Percentiles rank a stretch among this genome's conserved stretches.
These are phyloP conservation scores for Yamadazyma mexicana DNA, from an alignment of 1,139 yeast genomes.

Conservation along the genomic window DNA sequence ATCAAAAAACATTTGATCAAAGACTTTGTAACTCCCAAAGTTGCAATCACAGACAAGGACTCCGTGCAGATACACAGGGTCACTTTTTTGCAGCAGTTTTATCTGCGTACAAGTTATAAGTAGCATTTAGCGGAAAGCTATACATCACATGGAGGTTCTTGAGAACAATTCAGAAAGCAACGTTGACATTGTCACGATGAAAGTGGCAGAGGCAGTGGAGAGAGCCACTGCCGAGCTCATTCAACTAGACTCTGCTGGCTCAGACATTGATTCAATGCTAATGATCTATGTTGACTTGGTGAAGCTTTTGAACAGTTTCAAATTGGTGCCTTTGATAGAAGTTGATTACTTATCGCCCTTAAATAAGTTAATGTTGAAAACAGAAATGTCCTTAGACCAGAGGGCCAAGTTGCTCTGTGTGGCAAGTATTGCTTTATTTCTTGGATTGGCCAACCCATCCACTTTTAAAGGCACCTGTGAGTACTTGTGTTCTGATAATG, in stretches of 20 bases:
- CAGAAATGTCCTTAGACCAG: not conserved
- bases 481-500: not conserved
- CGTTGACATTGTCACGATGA: conserved; percentile 1
- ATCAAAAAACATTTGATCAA: no score
- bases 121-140: not conserved
- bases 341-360: conserved; percentile 7
- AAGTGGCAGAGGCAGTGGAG: conserved; percentile 4
- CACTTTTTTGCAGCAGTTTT: not conserved
- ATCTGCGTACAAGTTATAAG: not conserved
- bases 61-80: no score
- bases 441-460: conserved; percentile 7
- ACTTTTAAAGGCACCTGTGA: conserved; percentile 5
- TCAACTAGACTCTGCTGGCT: not conserved
- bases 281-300: conserved; percentile 6
- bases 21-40: no score
- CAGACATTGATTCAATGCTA: conserved; percentile 6
- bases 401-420: conserved; percentile 6
- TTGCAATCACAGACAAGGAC: no score
- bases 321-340: conserved; percentile 42
- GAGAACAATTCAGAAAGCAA: conserved; percentile 3
- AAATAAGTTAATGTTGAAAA: conserved; percentile 1
- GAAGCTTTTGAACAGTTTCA: conserved; percentile 18
- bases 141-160: conserved; percentile 7
- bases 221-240: conserved; percentile 6
- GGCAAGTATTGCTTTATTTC: conserved; percentile 3